phyloP scores from a whole-genome alignment of 768 basidiomycete genomes.

The Tulasnella sp. region DNA sequence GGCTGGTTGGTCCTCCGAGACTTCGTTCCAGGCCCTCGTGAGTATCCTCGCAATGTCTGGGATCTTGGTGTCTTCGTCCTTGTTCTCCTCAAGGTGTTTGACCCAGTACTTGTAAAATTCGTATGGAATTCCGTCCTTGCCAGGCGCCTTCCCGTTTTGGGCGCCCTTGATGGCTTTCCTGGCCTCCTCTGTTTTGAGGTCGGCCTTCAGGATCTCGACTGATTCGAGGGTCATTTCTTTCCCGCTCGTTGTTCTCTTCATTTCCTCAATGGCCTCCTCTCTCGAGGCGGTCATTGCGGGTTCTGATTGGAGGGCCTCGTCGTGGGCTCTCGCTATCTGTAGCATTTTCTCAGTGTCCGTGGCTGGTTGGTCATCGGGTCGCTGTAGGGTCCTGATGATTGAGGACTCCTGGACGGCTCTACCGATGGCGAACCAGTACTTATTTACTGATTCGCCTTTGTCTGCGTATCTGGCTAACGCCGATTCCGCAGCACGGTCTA shows the following conservation, averaged over 20 bases:
- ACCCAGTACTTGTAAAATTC: conserved; percentile 13
- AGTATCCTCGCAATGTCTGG: conserved; percentile 10
- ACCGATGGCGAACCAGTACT: not conserved
- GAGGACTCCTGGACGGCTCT: not conserved
- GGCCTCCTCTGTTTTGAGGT: too few relatives aligned
- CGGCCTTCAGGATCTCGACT: too few relatives aligned
- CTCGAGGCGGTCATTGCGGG: too few relatives aligned
- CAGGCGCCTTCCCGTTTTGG: not conserved
- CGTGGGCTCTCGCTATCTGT: too few relatives aligned
- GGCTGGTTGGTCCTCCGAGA: not conserved
- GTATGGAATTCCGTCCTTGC: conserved; percentile 8
- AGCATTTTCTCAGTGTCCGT: too few relatives aligned
- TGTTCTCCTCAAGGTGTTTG: not conserved
- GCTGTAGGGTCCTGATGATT: too few relatives aligned
- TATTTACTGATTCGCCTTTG: not conserved
- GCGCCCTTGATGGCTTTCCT: too few relatives aligned
- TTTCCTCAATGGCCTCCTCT: too few relatives aligned
- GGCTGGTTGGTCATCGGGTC: too few relatives aligned
- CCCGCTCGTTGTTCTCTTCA: too few relatives aligned
- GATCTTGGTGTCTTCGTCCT: not conserved
- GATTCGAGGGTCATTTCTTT: too few relatives aligned
- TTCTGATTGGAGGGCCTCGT: too few relatives aligned
- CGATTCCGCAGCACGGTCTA: not conserved
- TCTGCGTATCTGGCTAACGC: not conserved
- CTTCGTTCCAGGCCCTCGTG: conserved; percentile 9